These are phyloP conservation scores for Leptographium wingfieldii DNA, from an alignment of 2,329 filamentous ascomycete genomes.

Conservation along the genomic window DNA sequence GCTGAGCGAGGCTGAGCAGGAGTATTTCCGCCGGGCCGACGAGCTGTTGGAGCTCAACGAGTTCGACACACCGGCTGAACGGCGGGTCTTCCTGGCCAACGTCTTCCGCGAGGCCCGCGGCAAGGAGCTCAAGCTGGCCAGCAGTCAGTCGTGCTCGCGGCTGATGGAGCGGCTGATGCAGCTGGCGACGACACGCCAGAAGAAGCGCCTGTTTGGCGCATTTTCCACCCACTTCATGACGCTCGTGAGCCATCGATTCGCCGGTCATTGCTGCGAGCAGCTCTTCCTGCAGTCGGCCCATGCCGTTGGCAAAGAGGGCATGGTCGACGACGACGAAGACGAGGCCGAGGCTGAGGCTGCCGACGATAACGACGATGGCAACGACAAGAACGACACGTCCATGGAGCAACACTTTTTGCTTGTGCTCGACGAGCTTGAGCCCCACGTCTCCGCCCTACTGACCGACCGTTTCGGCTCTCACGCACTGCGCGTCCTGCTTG, in stretches of 20 bases:
- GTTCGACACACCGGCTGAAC: conserved; percentile 63
- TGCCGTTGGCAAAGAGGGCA: conserved; percentile 20
- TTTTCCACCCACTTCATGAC: conserved; percentile 81
- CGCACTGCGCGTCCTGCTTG: conserved; percentile 69
- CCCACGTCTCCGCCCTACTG: conserved; percentile 68
- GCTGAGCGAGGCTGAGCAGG: conserved; percentile 83
- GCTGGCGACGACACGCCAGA: conserved; percentile 63
- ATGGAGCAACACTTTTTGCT: conserved; percentile 80
- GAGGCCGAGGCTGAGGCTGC: conserved; percentile 23
- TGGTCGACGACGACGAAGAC: conserved; percentile 27
- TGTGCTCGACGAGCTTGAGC: conserved; percentile 78
- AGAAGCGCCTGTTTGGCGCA: conserved; percentile 75
- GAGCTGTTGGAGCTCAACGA: conserved; percentile 82
- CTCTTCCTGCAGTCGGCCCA: conserved; percentile 70
- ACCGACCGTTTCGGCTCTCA: conserved; percentile 88
- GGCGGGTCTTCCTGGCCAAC: conserved; percentile 59
- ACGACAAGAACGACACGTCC: conserved; percentile 39
- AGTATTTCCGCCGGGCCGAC: conserved; percentile 86
- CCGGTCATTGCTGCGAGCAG: conserved; percentile 92
- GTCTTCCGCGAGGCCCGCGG: conserved; percentile 78
- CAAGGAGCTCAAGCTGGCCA: conserved; percentile 92
- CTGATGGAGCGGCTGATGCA: conserved; percentile 86
- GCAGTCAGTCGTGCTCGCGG: conserved; percentile 88
- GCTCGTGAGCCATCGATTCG: conserved; percentile 88
- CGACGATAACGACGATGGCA: conserved; percentile 29